A percentile compares a stretch with the other conserved stretches of the same genome.
Conservation (phyloP, 106 monocot genomes). For the Alisma plantagoaquatica region DNA sequence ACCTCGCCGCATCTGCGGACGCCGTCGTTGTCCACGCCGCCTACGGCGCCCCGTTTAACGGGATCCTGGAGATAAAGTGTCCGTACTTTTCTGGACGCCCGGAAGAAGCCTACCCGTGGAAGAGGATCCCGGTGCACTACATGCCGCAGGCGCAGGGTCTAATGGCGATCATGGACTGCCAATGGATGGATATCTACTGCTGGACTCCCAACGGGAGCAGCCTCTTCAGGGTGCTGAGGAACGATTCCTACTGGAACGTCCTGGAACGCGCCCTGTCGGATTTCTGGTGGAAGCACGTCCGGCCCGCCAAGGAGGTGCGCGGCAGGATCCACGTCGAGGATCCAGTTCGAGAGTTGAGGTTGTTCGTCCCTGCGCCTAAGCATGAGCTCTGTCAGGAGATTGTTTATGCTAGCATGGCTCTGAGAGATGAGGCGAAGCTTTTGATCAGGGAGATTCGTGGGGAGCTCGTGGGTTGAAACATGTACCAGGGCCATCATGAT, state of each 20-base stretch:
- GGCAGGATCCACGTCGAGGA: neutral
- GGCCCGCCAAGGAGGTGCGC: constrained; percentile 16
- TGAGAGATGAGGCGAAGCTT: constrained; percentile 5
- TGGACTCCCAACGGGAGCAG: constrained; percentile 33
- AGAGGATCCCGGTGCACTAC: constrained; percentile 13
- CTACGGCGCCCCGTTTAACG: constrained; percentile 8
- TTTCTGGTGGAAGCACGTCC: constrained; percentile 34
- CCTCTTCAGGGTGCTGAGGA: constrained; percentile 16
- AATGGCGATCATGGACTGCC: constrained; percentile 18
- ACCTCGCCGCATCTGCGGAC: constrained; percentile 24
- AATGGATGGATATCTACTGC: constrained; percentile 28
- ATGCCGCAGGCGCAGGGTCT: constrained; percentile 29
- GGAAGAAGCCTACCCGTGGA: constrained; percentile 11
- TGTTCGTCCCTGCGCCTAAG: constrained; percentile 9
- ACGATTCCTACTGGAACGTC: constrained; percentile 11
- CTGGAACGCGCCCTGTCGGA: constrained; percentile 17
- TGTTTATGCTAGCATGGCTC: constrained; percentile 9
- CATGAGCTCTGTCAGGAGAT: constrained; percentile 19
- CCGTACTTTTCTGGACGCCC: constrained; percentile 14
- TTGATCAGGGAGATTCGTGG: constrained; percentile 11
- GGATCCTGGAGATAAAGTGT: constrained; percentile 28
- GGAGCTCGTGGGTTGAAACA: constrained; percentile 3
- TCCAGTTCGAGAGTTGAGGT: constrained; percentile 11
- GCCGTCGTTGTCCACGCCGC: constrained; percentile 4
- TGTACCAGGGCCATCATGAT: no score